Evolutionary conservation across 2,329 filamentous ascomycete species (phyloP), one percentile per base, ranked within the genome.

Genomic region (Exophiala dermatitidis): DNA sequence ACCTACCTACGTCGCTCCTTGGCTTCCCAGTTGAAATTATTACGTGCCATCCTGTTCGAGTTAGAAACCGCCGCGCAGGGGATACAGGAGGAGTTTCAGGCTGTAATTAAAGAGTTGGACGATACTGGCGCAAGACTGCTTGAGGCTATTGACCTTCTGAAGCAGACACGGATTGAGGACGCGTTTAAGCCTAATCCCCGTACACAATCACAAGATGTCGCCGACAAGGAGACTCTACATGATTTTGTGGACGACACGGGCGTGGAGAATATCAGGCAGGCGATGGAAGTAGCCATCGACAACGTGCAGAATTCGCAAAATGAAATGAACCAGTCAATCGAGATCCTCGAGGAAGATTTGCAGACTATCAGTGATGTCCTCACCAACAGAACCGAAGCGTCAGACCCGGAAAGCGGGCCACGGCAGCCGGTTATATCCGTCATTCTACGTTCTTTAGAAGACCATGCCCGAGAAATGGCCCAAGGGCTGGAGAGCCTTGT

Each of bases 381-480:
- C 45, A 53, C 52, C 29, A 57, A 60, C 31, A 50, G 52, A 37
- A 46, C 46, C 2, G 54, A 61, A n/a, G 51, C 50, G 3, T 61
- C 60, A 5, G 50, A 54, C 19, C 72, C 53, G 1, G 64, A 70
- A 12, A 64, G 66, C 2, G 67, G 72, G 45, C 48, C 60, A 2
- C 53, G 56, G 34, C 63, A 67, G 19, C 71, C 75, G 0, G 63
- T 65, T 3, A 74, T 83, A 42, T 71, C 77, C 2, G 71, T 76
- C 3, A 73, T 82, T 40, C 72, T 88, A n/a, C 72, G 77, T 31
- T 74, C 76, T 2, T 77, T 95, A 34, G 83, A 90, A 59, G 76
- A 76, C 9, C 83, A 91, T 61, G 90, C 90, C 0, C 83, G 87
- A 58, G 82, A 84, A 63, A 91, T 94, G 83, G 91, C 90, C 3